phyloP scores from a whole-genome alignment of 2,329 filamentous ascomycete genomes.

The Penicillium sp. region DNA sequence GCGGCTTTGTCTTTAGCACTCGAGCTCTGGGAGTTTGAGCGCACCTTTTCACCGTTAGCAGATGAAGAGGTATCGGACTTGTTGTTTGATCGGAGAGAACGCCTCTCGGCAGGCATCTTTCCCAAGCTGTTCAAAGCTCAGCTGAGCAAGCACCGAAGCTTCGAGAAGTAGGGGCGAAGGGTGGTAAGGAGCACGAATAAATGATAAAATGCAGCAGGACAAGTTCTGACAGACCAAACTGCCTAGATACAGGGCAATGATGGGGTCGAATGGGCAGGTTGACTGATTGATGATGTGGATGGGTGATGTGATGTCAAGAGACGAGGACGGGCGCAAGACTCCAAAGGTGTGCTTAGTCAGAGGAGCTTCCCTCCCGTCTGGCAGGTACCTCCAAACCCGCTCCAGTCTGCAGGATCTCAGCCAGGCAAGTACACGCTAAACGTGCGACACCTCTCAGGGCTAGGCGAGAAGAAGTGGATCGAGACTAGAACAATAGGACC shows the following conservation, averaged over 20 bases:
- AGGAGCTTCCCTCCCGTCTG: slow-evolving; percentile 24
- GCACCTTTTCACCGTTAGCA: slow-evolving; percentile 50
- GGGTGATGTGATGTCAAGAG: slow-evolving; percentile 46
- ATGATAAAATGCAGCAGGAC: slow-evolving; percentile 17
- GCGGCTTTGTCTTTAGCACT: slow-evolving; percentile 49
- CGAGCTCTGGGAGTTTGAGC: slow-evolving; percentile 47
- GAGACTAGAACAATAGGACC: no score
- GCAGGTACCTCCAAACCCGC: no score
- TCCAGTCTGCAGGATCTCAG: no score
- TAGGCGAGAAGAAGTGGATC: no score
- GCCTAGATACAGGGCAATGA: slow-evolving; percentile 17
- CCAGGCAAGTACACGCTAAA: no score
- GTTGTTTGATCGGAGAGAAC: slow-evolving; percentile 50
- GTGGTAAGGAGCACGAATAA: slow-evolving; percentile 18
- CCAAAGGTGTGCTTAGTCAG: slow-evolving; percentile 40
- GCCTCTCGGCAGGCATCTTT: slow-evolving; percentile 52
- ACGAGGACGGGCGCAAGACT: slow-evolving; percentile 36
- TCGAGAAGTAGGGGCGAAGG: slow-evolving; percentile 32
- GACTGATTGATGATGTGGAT: slow-evolving; percentile 28
- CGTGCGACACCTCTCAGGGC: no score
- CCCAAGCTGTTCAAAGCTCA: slow-evolving; percentile 37
- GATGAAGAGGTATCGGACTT: slow-evolving; percentile 50
- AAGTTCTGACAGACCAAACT: slow-evolving; percentile 15
- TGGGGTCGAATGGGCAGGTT: slow-evolving; percentile 16
- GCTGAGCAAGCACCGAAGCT: slow-evolving; percentile 33